phyloP scores from a whole-genome alignment of 176 grass and related monocot species.

The Avena sativa region DNA sequence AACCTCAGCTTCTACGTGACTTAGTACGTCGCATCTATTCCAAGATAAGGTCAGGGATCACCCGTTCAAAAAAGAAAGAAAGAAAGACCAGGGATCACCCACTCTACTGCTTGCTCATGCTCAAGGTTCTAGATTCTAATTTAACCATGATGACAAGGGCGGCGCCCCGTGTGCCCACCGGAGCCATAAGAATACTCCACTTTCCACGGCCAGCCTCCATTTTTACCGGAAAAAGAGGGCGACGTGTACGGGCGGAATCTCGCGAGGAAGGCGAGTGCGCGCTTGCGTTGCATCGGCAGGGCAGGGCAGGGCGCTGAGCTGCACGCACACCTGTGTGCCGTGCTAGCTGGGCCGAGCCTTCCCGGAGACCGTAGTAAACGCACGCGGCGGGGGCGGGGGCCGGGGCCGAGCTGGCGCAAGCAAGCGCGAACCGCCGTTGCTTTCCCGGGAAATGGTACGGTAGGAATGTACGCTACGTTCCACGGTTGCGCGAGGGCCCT shows the following conservation, averaged over 20 bases:
- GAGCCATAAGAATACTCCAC: background rate
- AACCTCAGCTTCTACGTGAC: no score
- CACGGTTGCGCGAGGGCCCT: background rate
- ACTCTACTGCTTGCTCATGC: background rate
- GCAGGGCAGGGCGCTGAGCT: background rate
- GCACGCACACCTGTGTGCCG: background rate
- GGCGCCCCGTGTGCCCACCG: no score
- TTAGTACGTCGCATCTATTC: background rate
- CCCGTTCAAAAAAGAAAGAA: no score
- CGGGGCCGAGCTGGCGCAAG: background rate
- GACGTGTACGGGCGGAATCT: constrained; percentile 31
- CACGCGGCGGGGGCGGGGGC: background rate
- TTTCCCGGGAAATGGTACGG: background rate
- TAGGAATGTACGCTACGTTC: background rate
- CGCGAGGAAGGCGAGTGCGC: background rate
- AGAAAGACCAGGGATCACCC: background rate
- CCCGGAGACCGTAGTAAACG: background rate
- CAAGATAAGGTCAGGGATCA: background rate
- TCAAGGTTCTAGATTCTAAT: background rate
- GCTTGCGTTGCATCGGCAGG: background rate
- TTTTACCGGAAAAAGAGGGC: background rate
- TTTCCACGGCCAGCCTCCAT: background rate
- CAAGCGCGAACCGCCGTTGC: background rate
- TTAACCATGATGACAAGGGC: background rate
- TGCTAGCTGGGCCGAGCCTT: background rate